Evolutionary conservation across 2,329 filamentous ascomycete genomes (phyloP).

Genomic region (Aureobasidium leucospermi): DNA sequence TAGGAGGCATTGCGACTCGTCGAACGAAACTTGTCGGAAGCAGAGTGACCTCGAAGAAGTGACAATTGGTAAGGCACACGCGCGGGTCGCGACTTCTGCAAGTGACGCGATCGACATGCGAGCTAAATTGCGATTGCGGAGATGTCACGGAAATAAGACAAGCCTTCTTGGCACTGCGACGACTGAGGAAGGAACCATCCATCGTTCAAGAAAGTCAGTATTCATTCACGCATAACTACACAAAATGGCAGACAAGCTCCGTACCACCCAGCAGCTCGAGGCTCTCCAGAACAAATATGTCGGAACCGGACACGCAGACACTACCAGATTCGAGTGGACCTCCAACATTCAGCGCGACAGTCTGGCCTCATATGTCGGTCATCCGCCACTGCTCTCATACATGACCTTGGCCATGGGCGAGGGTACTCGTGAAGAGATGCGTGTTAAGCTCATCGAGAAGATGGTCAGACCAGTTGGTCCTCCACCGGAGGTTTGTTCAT

Average conservation of each 20-base stretch:
- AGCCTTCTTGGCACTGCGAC: slow-evolving; percentile 1
- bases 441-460: slow-evolving; percentile 70
- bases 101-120: neutral
- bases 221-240: neutral
- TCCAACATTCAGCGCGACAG: slow-evolving; percentile 94
- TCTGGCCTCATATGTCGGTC: slow-evolving; percentile 80
- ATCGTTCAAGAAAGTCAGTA: neutral
- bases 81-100: slow-evolving; percentile 6
- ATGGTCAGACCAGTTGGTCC: slow-evolving; percentile 61
- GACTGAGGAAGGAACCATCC: neutral
- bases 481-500: slow-evolving; percentile 50
- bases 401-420: slow-evolving; percentile 87
- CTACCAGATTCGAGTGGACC: slow-evolving; percentile 94
- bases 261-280: slow-evolving; percentile 95
- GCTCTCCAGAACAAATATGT: slow-evolving; percentile 92
- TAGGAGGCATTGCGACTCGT: neutral
- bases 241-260: slow-evolving; percentile 81
- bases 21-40: neutral
- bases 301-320: slow-evolving; percentile 93
- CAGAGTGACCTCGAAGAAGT: neutral
- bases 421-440: slow-evolving; percentile 63
- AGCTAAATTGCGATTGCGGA: neutral
- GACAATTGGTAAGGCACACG: neutral
- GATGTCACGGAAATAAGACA: neutral
- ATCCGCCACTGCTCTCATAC: slow-evolving; percentile 80